Evolutionary conservation across 345 rosid species (phyloP).

Genomic region (Iberis pinnata): DNA sequence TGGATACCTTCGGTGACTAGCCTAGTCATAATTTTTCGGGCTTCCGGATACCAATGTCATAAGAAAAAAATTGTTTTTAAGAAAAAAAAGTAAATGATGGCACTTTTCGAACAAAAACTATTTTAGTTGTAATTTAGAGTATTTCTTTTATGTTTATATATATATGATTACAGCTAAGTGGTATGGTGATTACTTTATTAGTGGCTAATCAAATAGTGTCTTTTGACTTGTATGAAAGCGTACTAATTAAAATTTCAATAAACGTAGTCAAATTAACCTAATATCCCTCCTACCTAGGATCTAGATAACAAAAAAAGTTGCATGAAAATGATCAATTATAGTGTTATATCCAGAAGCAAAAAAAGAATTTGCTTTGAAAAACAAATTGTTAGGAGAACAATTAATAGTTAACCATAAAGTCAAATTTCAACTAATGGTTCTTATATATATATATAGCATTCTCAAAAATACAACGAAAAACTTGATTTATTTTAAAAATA

Average conservation of each 20-base stretch:
- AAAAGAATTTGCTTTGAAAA: no score
- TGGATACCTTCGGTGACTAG: no score
- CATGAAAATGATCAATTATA: slow-evolving; percentile 14
- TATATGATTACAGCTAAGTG: neutral
- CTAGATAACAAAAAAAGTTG: slow-evolving; percentile 4
- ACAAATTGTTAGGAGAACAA: slow-evolving; percentile 12
- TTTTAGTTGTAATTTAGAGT: no score
- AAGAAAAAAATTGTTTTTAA: no score
- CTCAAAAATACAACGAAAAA: no score
- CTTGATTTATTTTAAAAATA: neutral
- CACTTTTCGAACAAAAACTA: no score
- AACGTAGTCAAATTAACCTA: slow-evolving; percentile 19
- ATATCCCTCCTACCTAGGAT: slow-evolving; percentile 4
- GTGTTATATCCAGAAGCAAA: no score
- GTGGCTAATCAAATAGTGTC: slow-evolving; percentile 25
- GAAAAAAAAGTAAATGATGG: no score
- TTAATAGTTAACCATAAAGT: neutral
- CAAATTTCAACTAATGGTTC: slow-evolving; percentile 17
- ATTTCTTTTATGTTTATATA: no score
- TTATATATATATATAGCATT: no score
- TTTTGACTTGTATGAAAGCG: slow-evolving; percentile 19
- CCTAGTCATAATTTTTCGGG: no score
- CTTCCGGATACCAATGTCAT: no score
- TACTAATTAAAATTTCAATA: neutral
- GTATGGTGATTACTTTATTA: slow-evolving; percentile 18